These are phyloP conservation scores for Henckelia pumila DNA, from an alignment of 257 asterid genomes.

Conservation along the genomic window DNA sequence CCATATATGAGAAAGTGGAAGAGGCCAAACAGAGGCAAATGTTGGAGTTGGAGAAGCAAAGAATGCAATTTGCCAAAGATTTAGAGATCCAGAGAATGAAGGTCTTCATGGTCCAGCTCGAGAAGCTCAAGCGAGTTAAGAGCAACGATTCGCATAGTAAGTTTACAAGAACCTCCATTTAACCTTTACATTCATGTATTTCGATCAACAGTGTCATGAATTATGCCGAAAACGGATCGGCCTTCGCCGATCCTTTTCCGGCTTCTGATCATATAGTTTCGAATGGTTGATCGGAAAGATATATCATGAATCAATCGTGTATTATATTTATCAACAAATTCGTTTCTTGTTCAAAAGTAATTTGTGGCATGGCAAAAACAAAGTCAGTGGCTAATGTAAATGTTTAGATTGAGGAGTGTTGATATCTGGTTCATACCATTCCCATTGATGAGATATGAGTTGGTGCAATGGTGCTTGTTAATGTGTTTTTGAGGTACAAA, in stretches of 20 bases:
- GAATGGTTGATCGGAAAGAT: no score
- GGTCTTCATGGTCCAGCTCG: slow-evolving; percentile 64
- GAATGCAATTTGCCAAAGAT: slow-evolving; percentile 83
- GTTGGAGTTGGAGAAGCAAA: slow-evolving; percentile 88
- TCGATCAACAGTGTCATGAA: background rate
- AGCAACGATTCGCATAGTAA: slow-evolving; percentile 48
- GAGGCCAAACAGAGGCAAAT: slow-evolving; percentile 77
- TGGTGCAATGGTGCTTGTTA: no score
- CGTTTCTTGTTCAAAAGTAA: slow-evolving; percentile 13
- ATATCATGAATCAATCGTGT: background rate
- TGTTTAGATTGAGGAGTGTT: background rate
- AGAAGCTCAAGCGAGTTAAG: slow-evolving; percentile 57
- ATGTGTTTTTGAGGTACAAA: background rate
- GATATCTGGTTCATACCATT: background rate
- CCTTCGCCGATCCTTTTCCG: background rate
- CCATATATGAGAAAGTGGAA: slow-evolving; percentile 75
- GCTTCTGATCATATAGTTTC: background rate
- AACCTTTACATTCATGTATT: background rate
- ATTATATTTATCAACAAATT: background rate
- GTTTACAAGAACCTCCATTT: slow-evolving; percentile 14
- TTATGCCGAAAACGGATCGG: background rate
- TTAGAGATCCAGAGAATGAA: slow-evolving; percentile 89
- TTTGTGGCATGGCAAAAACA: no score
- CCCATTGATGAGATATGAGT: background rate
- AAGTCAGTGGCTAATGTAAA: background rate